These are phyloP conservation scores for Aureobasidium pullulans DNA, from an alignment of 2,329 filamentous ascomycete genomes.

Conservation along the genomic window DNA sequence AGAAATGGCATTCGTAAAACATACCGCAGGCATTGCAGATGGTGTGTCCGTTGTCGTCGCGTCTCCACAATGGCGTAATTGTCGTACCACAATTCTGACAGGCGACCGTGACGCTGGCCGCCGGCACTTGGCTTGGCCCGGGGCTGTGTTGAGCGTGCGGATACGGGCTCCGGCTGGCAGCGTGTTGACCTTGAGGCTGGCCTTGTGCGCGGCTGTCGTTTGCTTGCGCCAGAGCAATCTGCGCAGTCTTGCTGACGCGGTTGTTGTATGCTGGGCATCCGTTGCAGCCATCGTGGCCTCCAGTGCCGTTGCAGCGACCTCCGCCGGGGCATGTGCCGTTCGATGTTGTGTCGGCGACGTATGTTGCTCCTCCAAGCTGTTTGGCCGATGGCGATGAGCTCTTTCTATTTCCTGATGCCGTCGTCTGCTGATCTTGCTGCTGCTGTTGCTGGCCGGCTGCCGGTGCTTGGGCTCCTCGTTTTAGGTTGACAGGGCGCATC, in stretches of 20 bases:
- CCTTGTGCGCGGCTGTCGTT: constrained; percentile 14
- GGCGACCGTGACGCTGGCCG: constrained; percentile 66
- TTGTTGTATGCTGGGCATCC: constrained; percentile 98
- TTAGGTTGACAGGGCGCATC: constrained; percentile 80
- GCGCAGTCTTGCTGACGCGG: constrained; percentile 78
- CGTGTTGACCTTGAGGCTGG: neutral
- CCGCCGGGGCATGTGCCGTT: constrained; percentile 92
- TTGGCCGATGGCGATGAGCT: constrained; percentile 7
- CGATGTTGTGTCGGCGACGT: constrained; percentile 67
- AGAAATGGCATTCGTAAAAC: constrained; percentile 29
- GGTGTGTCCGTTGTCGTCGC: constrained; percentile 89
- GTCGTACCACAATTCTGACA: constrained; percentile 97
- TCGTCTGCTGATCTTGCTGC: neutral
- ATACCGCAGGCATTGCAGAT: constrained; percentile 98
- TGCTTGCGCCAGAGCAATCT: constrained; percentile 51
- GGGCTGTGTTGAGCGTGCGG: constrained; percentile 16
- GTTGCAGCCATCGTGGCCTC: constrained; percentile 87
- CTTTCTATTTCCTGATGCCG: constrained; percentile 1
- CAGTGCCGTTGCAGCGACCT: constrained; percentile 91
- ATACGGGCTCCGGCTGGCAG: constrained; percentile 13
- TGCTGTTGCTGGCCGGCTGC: constrained; percentile 28
- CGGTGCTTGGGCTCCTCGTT: constrained; percentile 54
- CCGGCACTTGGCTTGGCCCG: constrained; percentile 19
- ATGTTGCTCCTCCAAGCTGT: constrained; percentile 48
- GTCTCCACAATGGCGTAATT: constrained; percentile 89